Evolutionary conservation across 768 basidiomycete species (phyloP), one percentile per base, ranked within the genome.

Genomic region (Tubosaeta sp.): DNA sequence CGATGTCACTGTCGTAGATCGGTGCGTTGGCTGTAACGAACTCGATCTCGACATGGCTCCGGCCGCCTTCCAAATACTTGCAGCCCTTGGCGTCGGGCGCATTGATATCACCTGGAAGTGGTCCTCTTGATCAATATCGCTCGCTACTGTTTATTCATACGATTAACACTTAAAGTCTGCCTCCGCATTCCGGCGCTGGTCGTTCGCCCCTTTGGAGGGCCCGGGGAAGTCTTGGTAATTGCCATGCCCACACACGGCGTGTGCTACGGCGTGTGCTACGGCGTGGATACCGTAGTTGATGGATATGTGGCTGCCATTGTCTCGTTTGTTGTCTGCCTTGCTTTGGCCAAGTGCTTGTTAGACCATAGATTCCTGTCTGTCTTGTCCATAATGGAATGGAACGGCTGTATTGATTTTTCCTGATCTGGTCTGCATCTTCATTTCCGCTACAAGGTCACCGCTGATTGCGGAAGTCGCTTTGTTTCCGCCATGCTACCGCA

Each of bases 11-110:
- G 61, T 88, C 56, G 74, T 72, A 6, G 89, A 92, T 65, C 75
- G 86, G 19, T 90, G 90, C 61, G 62, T 46, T 0, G 84, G 62
- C 12, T 91, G 88, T 56, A 55, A 53, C 0, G 0, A 66, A 8
- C 73, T 63, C 44, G 75, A 79, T 61, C 76, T 90, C 53, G 86
- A 89, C 68, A 74, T 90, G 55, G 81, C 84, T 11, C 81, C 79
- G 6, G 1, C 67, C 7, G 83, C 83, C 9, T 90, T 89, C 67
- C 6, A 58, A 0, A 0, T 54, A 7, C 72, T 90, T 35, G 79
- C 83, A 1, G 53, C 57, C 49, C 39, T 45, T 13, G 44, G 59
- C 31, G 36, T 76, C 10, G 87, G 87, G 12, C 82, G 84, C 53
- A 62, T 89, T 55, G 62, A 59, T 43, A 64, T 87, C 25, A 61